Conservation (phyloP, 345 rosid species). For the Eucalyptus virginea region DNA sequence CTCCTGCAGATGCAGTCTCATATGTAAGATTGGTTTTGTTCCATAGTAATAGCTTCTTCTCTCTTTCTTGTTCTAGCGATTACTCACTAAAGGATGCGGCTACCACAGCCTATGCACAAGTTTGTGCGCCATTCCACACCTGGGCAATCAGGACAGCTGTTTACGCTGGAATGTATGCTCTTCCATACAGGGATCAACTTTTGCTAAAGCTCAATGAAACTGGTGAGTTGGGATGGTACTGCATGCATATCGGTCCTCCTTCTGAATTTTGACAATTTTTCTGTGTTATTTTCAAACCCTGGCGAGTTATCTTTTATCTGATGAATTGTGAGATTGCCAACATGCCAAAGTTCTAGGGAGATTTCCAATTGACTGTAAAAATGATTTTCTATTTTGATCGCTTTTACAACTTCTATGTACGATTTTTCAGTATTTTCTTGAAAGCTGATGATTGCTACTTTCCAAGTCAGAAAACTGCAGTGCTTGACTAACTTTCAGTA, state of each 20-base stretch:
- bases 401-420: not conserved
- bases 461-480: not conserved
- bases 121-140: slow-evolving; percentile 82
- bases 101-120: slow-evolving; percentile 70
- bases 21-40: not conserved
- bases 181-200: slow-evolving; percentile 75
- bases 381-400: not conserved
- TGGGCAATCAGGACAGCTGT: slow-evolving; percentile 89
- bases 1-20: not conserved
- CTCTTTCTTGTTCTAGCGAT: slow-evolving; percentile 11
- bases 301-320: not conserved
- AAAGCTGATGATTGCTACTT: not conserved
- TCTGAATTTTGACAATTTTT: not conserved
- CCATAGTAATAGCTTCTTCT: not conserved
- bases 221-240: slow-evolving; percentile 11
- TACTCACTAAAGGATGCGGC: slow-evolving; percentile 77
- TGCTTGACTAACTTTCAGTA: not conserved
- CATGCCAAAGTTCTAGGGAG: not conserved
- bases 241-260: not conserved
- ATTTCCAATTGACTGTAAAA: not conserved
- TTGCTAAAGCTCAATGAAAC: slow-evolving; percentile 70
- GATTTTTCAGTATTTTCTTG: not conserved
- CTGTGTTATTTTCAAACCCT: not conserved
- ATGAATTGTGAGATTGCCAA: not conserved
- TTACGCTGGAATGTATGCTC: slow-evolving; percentile 90